Base-by-base conservation (phyloP, 2,329 filamentous ascomycete species). In the Phyllosticta paracitricarpa region DNA sequence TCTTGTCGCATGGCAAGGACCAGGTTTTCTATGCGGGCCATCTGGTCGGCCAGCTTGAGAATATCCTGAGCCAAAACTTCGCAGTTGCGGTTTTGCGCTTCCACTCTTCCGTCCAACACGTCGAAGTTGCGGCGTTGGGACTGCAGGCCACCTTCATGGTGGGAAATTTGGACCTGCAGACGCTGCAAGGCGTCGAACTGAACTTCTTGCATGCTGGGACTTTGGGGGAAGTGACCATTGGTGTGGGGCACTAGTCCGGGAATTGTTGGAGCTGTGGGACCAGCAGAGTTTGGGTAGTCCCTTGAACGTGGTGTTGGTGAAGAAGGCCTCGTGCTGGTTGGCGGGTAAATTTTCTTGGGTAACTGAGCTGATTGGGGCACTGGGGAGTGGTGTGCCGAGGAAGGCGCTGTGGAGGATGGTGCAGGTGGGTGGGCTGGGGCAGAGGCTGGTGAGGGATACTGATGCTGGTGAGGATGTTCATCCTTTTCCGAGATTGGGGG, bases 131-230 rank as follows among this genome's bases (percentile, higher is more conserved):
- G 67, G 35, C 65, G 68, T 30, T 73, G 72, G 30, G 68, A 67
- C 35, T 68, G 68, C 24, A 75, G 64, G 1, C 70, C 70, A 6
- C 62, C 71, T 56, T 76, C 77, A 66, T 79, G 78, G 64, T 76
- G 75, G 10, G 77, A 75, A 28, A 79, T 74, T 64, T 80, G 78
- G n/a, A 75, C 75, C 65, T 80, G 78, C 52, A 80, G 66, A 14
- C 77, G 75, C 51, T 75, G 68, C 64, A 79, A 71, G 56, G 75
- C 75, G 62, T 77, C 75, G 19, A 74, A 68, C 22, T 69, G 63
- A 24, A 74, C 69, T 10, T 72, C 68, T 17, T 65, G 66, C 19
- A 68, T 65, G 9, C 66, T 66, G 57, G 72, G 71, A 55, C 72
- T 73, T 17, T 63, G 64, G 24, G 61, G 58, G 12, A 66, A 64